A percentile compares a stretch with the other conserved stretches of the same genome.
Evolutionary conservation across 2,329 filamentous ascomycete species (phyloP).

Genomic region (Orbilia quercus): DNA sequence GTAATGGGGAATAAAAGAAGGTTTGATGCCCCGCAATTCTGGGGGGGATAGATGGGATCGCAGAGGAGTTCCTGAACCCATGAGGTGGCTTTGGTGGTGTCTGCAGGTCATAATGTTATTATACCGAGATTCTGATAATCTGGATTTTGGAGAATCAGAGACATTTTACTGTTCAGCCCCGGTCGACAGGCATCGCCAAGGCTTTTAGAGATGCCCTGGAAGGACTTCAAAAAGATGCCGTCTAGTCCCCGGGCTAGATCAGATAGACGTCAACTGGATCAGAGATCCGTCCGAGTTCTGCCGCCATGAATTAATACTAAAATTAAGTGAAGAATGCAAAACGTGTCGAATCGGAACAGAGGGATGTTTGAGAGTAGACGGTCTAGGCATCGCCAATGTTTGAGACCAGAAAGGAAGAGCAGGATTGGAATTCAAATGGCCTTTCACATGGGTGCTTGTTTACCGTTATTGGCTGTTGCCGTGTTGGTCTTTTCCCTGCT

Average conservation of each 20-base stretch:
- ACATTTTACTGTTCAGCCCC: slow-evolving; percentile 21
- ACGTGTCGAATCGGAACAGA: no score
- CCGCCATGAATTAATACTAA: no score
- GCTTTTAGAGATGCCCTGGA: slow-evolving; percentile 9
- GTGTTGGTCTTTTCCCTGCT: slow-evolving; percentile 25
- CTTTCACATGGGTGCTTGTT: slow-evolving; percentile 17
- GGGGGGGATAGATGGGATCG: slow-evolving; percentile 8
- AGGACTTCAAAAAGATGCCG: background rate
- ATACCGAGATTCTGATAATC: no score
- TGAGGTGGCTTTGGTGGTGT: background rate
- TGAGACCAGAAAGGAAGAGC: background rate
- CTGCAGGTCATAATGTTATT: background rate
- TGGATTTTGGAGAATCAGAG: slow-evolving; percentile 28
- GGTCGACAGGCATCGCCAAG: slow-evolving; percentile 17
- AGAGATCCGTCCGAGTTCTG: background rate
- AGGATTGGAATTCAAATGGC: slow-evolving; percentile 22
- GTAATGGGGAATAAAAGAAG: slow-evolving; percentile 41
- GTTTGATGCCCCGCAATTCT: slow-evolving; percentile 34
- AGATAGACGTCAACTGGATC: background rate
- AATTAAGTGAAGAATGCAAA: no score
- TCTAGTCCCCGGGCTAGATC: background rate
- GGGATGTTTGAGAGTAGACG: background rate
- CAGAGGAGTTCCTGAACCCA: slow-evolving; percentile 20
- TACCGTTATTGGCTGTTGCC: slow-evolving; percentile 17
- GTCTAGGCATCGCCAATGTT: no score